Base-by-base conservation (phyloP, 108 stramenopile species). In the Cafeteria roenbergensis region DNA sequence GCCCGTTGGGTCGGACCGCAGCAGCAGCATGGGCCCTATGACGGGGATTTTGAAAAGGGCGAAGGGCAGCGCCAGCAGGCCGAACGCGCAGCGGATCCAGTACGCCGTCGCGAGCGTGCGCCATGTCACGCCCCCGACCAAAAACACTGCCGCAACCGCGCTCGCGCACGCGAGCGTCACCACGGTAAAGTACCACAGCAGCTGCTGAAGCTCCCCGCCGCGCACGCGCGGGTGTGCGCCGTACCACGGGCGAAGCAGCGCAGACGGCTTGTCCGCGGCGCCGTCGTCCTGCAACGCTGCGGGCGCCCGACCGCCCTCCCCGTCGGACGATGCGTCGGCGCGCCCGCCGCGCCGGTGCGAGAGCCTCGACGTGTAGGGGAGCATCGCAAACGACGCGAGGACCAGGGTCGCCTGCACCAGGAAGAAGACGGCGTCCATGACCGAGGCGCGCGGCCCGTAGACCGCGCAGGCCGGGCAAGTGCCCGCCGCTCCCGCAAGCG, bases 11-110 rank as follows among this genome's bases (percentile, higher is more conserved):
- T 33, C 50, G 20, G 63, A 27, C 14, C 65, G 55, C 22, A 65
- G 27, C 28, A 69, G 53, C 0, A 69, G 38, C 26, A n/a, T n/a
- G n/a, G 25, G 31, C 20, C 34, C 55, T 34, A 63, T 36, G 8
- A 69, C 26, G 0, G 68, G 68, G 3, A 69, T 26, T 35, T 64
- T 64, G 48, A 69, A 64, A 9, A 62, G 34, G 6, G 42, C 56
- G 28, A 64, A 69, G 9, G 68, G 68, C 2, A 50, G 21, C 6
- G 37, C 34, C 9, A 31, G 24, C 30, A 69, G 52, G 25, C 63
- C 68, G 26, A 50, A 69, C n/a, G 1, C 56, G 6, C 31, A 28
- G 22, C 61, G 32, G 32, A 69, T 27, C 68, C 68, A 69, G 48
- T 62, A 69, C 8, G 65, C 42, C 12, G 51, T 64, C 20, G 62